phyloP scores from a whole-genome alignment of 495 filamentous ascomycete species.

The Hypoxylon lienhwacheense region DNA sequence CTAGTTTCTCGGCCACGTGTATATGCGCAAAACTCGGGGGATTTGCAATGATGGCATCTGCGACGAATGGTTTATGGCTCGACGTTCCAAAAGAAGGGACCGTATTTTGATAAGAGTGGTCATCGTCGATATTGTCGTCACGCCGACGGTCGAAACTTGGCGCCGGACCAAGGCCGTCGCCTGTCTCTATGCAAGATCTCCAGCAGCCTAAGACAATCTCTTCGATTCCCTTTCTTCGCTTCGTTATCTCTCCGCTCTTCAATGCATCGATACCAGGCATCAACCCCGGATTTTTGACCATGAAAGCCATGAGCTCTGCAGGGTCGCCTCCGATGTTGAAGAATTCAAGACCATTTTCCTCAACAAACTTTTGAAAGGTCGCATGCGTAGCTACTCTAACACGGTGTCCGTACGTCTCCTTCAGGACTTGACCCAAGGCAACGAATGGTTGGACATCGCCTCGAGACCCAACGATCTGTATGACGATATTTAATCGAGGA shows the following conservation, averaged over 20 bases:
- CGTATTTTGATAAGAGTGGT: constrained; percentile 3
- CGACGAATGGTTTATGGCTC: constrained; percentile 64
- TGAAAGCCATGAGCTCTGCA: constrained; percentile 78
- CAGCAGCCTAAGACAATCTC: constrained; percentile 77
- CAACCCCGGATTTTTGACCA: constrained; percentile 83
- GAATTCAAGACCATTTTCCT: constrained; percentile 73
- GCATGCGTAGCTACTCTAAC: constrained; percentile 77
- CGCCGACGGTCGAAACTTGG: constrained; percentile 31
- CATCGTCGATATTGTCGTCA: constrained; percentile 19
- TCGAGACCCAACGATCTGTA: constrained; percentile 76
- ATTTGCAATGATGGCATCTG: constrained; percentile 82
- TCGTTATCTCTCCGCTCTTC: constrained; percentile 66
- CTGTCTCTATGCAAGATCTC: constrained; percentile 67
- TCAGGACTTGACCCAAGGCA: constrained; percentile 64
- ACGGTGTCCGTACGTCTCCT: constrained; percentile 67
- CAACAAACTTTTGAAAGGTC: constrained; percentile 68
- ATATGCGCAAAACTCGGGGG: constrained; percentile 81
- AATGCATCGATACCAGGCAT: constrained; percentile 71
- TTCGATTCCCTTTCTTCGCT: constrained; percentile 66
- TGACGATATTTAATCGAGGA: constrained; percentile 68
- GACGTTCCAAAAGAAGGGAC: not conserved
- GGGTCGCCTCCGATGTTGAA: constrained; percentile 81
- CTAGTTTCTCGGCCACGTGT: constrained; percentile 78
- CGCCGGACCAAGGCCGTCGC: constrained; percentile 50
- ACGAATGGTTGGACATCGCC: constrained; percentile 82